Evolutionary conservation across 108 stramenopile genomes (phyloP), one percentile per base, ranked within the genome.

Genomic region (Pelagomonas calceolata): DNA sequence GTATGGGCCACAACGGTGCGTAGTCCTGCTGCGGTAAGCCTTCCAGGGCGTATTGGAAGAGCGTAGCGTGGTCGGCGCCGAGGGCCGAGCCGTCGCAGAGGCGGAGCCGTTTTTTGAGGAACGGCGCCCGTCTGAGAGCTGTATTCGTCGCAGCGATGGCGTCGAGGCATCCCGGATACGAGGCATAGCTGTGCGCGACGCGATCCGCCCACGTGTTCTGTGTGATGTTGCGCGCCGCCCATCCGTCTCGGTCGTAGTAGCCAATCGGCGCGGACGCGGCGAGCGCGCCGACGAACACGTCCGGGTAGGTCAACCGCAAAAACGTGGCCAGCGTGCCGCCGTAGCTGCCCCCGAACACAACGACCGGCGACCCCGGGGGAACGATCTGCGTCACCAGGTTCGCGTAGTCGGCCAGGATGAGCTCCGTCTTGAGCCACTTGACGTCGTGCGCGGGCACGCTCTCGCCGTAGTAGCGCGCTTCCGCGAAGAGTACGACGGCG

Each of bases 271-370:
- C 86, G 10, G 85, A 85, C 39, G 74, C 81, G 16, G 87, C 82
- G 32, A 87, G 44, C n/a, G 81, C 81, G 21, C 85, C 87, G 30
- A 65, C 65, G n/a, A 84, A 75, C 32, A 80, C 46, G 65, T 77
- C 68, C 36, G 87, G 85, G 69, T 87, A 86, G 72, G 79, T 81
- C 31, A 82, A 51, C 33, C 86, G 85, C 64, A 82, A 45, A 66
- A 80, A 83, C 16, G 84, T 71, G 21, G 86, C 76, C 31, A 87
- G 73, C 79, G 84, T 87, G 36, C 86, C 86, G 43, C 83, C 83
- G 69, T 87, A 87, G 64, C 77, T 79, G 21, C 86, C 86, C 4
- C 86, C 86, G 67, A 79, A 86, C 60, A 70, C 70, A 0, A 79
- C 45, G 15, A 79, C 63, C 30, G 79, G 36, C 32, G 34, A 36